These are phyloP conservation scores for Exophiala viscosa DNA, from an alignment of 2,329 filamentous ascomycete species.

Conservation along the genomic window DNA sequence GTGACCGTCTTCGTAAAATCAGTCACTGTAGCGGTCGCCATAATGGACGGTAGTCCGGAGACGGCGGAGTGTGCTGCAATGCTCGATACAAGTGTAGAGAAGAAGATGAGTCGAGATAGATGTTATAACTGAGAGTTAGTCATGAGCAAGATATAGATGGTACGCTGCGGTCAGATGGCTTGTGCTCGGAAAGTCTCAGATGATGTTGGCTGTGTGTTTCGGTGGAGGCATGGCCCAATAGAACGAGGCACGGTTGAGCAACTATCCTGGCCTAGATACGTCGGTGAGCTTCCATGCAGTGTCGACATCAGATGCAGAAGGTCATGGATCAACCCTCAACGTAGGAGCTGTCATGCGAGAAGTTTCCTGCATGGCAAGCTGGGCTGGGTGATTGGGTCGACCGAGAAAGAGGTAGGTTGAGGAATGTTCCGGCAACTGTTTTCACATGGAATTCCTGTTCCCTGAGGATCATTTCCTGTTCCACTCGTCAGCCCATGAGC, in stretches of 20 bases:
- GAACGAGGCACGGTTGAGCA: too few species aligned
- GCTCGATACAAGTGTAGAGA: neutral
- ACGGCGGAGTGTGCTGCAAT: neutral
- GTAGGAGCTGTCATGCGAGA: too few species aligned
- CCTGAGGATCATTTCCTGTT: too few species aligned
- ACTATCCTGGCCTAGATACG: neutral
- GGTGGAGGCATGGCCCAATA: neutral
- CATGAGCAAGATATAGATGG: neutral
- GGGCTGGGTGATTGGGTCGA: too few species aligned
- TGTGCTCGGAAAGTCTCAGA: neutral
- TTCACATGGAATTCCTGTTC: too few species aligned
- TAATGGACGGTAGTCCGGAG: neutral
- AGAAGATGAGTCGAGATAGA: neutral
- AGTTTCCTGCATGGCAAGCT: too few species aligned
- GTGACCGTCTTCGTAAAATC: conserved; percentile 24
- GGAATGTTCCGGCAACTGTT: too few species aligned
- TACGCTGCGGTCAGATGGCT: neutral
- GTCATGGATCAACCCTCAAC: too few species aligned
- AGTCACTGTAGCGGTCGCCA: conserved; percentile 26
- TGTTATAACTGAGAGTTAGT: neutral
- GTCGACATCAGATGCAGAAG: neutral
- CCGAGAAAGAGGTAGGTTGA: too few species aligned
- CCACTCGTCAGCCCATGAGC: too few species aligned
- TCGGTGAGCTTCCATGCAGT: neutral
- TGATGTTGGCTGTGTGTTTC: neutral